Conservation (phyloP, 257 asterid species). For the Linaria vulgaris region DNA sequence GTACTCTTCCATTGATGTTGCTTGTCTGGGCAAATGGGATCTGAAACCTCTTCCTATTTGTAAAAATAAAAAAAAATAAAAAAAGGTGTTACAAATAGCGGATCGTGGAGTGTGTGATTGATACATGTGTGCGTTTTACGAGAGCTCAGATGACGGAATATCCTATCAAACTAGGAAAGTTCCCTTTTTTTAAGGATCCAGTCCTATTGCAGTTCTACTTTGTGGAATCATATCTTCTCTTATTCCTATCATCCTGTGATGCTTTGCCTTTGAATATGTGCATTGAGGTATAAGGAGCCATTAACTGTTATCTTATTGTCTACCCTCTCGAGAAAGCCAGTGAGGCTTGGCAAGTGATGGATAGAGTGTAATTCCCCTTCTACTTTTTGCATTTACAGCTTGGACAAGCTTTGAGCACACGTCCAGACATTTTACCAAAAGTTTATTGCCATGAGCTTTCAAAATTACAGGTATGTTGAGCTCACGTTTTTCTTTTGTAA, state of each 20-base stretch:
- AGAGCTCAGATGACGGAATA: no score
- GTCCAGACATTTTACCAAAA: slow-evolving; percentile 89
- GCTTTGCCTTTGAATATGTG: slow-evolving; percentile 11
- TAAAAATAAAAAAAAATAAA: no score
- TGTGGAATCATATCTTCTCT: neutral
- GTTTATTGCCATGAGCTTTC: slow-evolving; percentile 93
- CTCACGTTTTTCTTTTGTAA: slow-evolving; percentile 12
- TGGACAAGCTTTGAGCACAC: slow-evolving; percentile 98
- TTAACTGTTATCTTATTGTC: slow-evolving; percentile 2
- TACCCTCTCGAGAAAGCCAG: slow-evolving; percentile 5
- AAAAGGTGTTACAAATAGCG: no score
- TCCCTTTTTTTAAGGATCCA: no score
- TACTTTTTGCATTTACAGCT: slow-evolving; percentile 57
- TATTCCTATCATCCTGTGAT: neutral
- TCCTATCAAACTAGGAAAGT: no score
- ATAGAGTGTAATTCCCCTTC: slow-evolving; percentile 16
- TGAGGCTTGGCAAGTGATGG: slow-evolving; percentile 20
- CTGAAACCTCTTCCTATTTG: no score
- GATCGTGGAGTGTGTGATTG: no score
- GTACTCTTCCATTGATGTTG: neutral
- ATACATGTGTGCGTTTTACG: no score
- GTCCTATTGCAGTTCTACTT: neutral
- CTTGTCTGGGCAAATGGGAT: neutral
- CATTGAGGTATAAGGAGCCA: slow-evolving; percentile 12
- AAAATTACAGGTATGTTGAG: slow-evolving; percentile 70